Base-by-base conservation (phyloP, 1,139 yeast species). In the Scheffersomyces insectosa region DNA sequence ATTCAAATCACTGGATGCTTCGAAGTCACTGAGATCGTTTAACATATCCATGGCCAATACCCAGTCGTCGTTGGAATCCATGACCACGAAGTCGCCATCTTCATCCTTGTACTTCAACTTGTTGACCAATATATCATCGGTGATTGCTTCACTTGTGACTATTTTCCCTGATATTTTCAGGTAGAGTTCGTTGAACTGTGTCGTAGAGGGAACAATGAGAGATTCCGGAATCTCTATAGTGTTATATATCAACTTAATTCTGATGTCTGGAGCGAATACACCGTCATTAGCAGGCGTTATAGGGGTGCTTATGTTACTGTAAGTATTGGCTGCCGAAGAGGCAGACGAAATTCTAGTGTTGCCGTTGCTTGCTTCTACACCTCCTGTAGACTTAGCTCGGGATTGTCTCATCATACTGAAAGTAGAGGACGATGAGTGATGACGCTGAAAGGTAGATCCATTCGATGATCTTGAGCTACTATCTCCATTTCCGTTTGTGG, bases 1-100 rank as follows among this genome's bases (percentile, higher is more conserved):
- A 16, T 53, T 60, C 36, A 43, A 53, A 28, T 62, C 66, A 25
- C 56, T 62, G 38, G 43, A 56, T 12, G 38, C 48, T 25, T 51
- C 55, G 31, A 49, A 51, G 3, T 46, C 55, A 5, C 48, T 43
- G 34, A 70, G 52, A 43, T 78, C 82, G 25, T 72, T 75, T 33
- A 78, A 61, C 78, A 77, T 75, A 48, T 78, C 83, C 42, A 75
- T 65, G 3, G 83, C 83, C 48, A 80, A 70, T 25, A 58, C 56
- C 85, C 84, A 80, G 62, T 93, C 79, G 44, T 91, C 98, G 50
- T 86, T 88, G 35, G 91, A 82, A 56, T 84, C 89, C 68, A 93
- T 82, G 41, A 88, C 83, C 39, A 93, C 96, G 62, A 82, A 86
- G 62, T 93, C 99, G 14, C 95, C 97, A 62, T 93, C 99, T 64